phyloP scores from a whole-genome alignment of 352 stramenopile genomes.

The Globisporangium spinosum region DNA sequence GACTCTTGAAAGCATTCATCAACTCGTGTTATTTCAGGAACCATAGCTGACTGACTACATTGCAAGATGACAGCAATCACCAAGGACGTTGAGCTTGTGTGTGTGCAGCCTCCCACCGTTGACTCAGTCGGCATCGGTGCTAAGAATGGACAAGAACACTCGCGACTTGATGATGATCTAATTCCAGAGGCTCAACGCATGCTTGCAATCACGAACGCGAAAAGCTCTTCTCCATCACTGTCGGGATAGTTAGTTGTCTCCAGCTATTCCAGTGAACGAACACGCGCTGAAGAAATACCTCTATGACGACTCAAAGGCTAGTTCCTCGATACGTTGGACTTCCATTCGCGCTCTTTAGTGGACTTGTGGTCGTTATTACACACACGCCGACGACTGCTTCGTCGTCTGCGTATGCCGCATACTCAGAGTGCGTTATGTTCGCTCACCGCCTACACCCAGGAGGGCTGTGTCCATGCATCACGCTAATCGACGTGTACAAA shows the following conservation, averaged over 20 bases:
- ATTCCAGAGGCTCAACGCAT: too few species aligned
- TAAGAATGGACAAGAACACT: too few species aligned
- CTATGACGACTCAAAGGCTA: neutral
- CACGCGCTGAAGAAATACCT: too few species aligned
- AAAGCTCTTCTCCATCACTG: too few species aligned
- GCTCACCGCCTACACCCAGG: constrained; percentile 15
- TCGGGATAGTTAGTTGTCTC: too few species aligned
- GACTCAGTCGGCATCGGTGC: too few species aligned
- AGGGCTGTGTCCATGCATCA: constrained; percentile 29
- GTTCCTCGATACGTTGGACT: constrained; percentile 14
- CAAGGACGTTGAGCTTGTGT: neutral
- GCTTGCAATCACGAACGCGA: too few species aligned
- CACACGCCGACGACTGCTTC: constrained; percentile 23
- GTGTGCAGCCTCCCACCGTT: too few species aligned
- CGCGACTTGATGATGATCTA: too few species aligned
- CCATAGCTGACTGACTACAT: neutral
- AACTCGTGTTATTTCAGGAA: neutral
- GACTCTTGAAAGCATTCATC: neutral
- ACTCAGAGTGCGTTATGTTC: constrained; percentile 28
- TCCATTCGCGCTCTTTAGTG: constrained; percentile 16
- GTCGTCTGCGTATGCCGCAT: constrained; percentile 4
- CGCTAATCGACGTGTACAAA: constrained; percentile 29
- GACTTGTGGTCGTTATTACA: constrained; percentile 14
- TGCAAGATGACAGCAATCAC: neutral
- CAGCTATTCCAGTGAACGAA: too few species aligned